These are phyloP conservation scores for Tulasnella sp. DNA, from an alignment of 768 basidiomycete genomes.

Conservation along the genomic window DNA sequence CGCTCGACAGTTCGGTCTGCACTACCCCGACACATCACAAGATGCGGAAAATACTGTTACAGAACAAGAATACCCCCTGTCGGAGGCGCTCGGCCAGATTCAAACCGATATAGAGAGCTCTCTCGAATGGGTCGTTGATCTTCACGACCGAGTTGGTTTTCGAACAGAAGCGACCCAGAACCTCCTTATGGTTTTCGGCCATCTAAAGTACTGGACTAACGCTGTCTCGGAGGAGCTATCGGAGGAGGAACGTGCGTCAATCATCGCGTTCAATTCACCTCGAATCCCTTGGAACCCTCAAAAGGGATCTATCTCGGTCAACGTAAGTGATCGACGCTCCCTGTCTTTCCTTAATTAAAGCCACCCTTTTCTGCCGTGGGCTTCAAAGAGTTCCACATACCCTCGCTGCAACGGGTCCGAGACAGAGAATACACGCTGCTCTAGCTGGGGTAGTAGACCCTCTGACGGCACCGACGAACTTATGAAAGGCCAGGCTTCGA, in stretches of 20 bases:
- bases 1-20: no score
- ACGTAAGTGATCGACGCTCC: neutral
- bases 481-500: no score
- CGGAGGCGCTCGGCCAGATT: neutral
- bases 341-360: neutral
- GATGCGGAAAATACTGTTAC: no score
- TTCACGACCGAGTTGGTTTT: neutral
- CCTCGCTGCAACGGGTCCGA: neutral
- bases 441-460: no score
- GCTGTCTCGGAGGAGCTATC: neutral
- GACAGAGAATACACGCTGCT: no score
- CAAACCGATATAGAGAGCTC: neutral
- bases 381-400: neutral
- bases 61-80: neutral
- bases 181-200: neutral
- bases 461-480: no score
- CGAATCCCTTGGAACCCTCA: neutral
- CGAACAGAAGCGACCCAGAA: neutral
- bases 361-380: neutral
- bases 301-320: neutral
- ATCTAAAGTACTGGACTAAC: slow-evolving; percentile 6
- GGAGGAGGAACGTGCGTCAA: no score
- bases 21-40: no score
- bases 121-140: neutral
- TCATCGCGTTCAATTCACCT: no score